phyloP scores from a whole-genome alignment of 305 asterid species.

The Fraxinus nigra region DNA sequence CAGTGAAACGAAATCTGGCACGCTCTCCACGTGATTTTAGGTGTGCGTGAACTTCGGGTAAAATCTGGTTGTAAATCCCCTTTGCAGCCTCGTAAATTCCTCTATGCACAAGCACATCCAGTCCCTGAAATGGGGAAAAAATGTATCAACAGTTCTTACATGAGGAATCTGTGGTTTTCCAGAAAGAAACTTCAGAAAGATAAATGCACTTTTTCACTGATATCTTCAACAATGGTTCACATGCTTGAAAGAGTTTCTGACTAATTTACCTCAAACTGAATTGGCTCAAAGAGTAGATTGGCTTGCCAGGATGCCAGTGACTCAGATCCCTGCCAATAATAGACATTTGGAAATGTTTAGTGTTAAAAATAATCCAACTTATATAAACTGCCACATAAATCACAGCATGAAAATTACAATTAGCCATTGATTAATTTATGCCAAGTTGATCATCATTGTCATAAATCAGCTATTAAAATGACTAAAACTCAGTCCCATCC shows the following conservation, averaged over 20 bases:
- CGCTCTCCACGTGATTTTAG: slow-evolving; percentile 50
- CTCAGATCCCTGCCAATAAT: slow-evolving; percentile 71
- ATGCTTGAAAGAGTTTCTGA: not conserved
- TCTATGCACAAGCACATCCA: slow-evolving; percentile 84
- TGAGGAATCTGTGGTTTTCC: not conserved
- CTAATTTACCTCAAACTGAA: slow-evolving; percentile 78
- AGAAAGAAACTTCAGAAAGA: not conserved
- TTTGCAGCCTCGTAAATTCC: slow-evolving; percentile 98
- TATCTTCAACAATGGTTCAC: not conserved
- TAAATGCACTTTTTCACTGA: not conserved
- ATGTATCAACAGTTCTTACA: not conserved
- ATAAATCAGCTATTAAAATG: not conserved
- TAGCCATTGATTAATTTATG: not conserved
- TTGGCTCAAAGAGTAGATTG: slow-evolving; percentile 86
- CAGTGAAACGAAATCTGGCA: slow-evolving; percentile 80
- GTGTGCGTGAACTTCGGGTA: slow-evolving; percentile 75
- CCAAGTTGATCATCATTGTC: not conserved
- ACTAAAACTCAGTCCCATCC: not conserved
- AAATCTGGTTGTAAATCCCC: slow-evolving; percentile 87
- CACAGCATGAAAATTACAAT: not conserved
- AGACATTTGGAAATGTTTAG: not conserved
- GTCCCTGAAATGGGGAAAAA: slow-evolving; percentile 45
- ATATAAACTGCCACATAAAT: not conserved
- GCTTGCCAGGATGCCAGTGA: slow-evolving; percentile 97
- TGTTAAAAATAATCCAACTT: not conserved